Base-by-base conservation (phyloP, 2,329 filamentous ascomycete genomes). In the Zasmidium cellare region DNA sequence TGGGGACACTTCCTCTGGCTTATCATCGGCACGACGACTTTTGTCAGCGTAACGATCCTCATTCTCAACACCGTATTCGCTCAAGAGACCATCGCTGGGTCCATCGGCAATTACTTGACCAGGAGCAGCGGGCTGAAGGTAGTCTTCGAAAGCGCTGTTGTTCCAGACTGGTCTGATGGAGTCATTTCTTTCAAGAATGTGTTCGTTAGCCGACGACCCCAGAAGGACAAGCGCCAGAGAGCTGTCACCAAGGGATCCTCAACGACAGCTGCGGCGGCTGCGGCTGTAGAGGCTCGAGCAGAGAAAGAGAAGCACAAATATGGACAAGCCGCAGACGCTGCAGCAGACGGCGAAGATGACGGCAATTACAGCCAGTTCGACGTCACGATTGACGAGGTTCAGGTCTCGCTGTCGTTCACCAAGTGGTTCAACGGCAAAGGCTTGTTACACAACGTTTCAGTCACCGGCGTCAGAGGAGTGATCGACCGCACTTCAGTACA, bases 371-470 rank as follows among this genome's bases (percentile, higher is more conserved):
- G 92, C 0, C 94, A 99, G 67, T 99, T 97, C 67, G 94, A 99
- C 70, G 80, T 99, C 16, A 96, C 92, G 0, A 91, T 99, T 58
- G 91, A 94, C 62, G 96, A 91, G 0, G 91, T 99, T 61, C 96
- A 99, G 69, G 93, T 99, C 45, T 97, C 93, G 0, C 75, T 99
- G 23, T 99, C 94, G 0, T 97, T 99, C 67, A 83, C 92, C n/a
- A 97, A 97, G 72, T 99, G 94, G 94, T 96, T 96, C 85, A 97
- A 96, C 67, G 93, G 94, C 20, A 97, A 93, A 74, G 94, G 94
- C 0, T 82, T 96, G 5, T 79, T 99, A 9, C 88, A 90, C 67
- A 91, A 97, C 71, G 94, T 99, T 45, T 92, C 97, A 71, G 88
- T 99, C 53, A 94, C 92, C 70, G 94, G 94, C 3, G 90, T 99